Evolutionary conservation across 352 stramenopile species (phyloP).

Genomic region (Phytophthora rubi): DNA sequence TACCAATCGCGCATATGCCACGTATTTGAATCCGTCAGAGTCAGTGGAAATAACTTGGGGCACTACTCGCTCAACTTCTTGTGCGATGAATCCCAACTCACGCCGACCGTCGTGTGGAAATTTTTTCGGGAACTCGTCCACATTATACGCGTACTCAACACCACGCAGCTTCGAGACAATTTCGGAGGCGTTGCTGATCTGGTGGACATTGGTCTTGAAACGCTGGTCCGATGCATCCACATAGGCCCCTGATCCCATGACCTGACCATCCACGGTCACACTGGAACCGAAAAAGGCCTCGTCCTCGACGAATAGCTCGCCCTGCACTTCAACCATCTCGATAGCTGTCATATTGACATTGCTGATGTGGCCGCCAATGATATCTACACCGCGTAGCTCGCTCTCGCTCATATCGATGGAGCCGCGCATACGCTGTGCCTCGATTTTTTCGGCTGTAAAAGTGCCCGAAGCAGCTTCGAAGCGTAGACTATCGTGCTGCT

Average conservation of each 20-base stretch:
- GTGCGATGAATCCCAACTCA: slow-evolving; percentile 90
- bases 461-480: slow-evolving; percentile 62
- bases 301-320: slow-evolving; percentile 84
- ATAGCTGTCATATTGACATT: slow-evolving; percentile 80
- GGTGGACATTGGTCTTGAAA: slow-evolving; percentile 82
- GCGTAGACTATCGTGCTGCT: slow-evolving; percentile 58
- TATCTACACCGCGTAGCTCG: slow-evolving; percentile 70
- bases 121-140: slow-evolving; percentile 45
- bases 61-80: slow-evolving; percentile 84
- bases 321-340: slow-evolving; percentile 72
- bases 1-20: slow-evolving; percentile 84
- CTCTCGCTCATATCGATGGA: slow-evolving; percentile 85
- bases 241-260: slow-evolving; percentile 92
- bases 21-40: slow-evolving; percentile 82
- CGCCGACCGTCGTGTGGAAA: slow-evolving; percentile 43
- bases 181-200: slow-evolving; percentile 52
- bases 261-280: slow-evolving; percentile 87
- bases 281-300: slow-evolving; percentile 85
- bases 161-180: slow-evolving; percentile 63
- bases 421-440: slow-evolving; percentile 55
- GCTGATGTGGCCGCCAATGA: slow-evolving; percentile 78
- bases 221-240: slow-evolving; percentile 89
- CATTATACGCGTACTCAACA: slow-evolving; percentile 69
- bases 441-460: slow-evolving; percentile 52
- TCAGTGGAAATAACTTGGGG: slow-evolving; percentile 82